Base-by-base conservation (phyloP, 2,329 filamentous ascomycete genomes). In the Scedosporium aurantiacum region DNA sequence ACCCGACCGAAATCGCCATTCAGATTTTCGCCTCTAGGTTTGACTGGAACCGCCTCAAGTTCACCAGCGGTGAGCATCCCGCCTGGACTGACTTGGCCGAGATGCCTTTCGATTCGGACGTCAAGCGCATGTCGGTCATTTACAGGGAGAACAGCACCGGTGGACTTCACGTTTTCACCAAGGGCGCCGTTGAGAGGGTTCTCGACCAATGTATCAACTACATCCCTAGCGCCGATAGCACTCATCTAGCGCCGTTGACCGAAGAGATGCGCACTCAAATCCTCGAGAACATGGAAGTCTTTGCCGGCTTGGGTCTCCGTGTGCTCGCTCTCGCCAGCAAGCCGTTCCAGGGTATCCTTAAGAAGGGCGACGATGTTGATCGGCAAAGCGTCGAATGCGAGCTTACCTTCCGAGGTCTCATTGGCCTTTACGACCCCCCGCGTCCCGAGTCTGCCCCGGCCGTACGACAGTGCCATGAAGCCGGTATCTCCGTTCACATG, bases 111-210 rank as follows among this genome's bases (percentile, higher is more conserved):
- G 86, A 89, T 67, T 88, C 85, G 0, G 83, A 85, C 63, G 81
- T 89, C 65, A 90, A 90, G 75, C 84, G 85, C 63, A 90, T 90
- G 87, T 88, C 85, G 0, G 85, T 88, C 50, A 80, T 89, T 61
- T 86, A 85, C 71, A 71, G 74, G 63, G 66, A 77, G 60, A 75
- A 72, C 64, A 70, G 75, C 45, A 67, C 65, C 3, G 66, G 57
- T 14, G 60, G 71, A 27, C 67, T 68, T 10, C 69, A 63, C 27
- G 72, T 70, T 0, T 83, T 82, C 67, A 83, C 81, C 63, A 85
- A 86, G 68, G 84, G 84, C 63, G 87, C 87, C 2, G 86, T 89
- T 3, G 86, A 89, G 70, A 78, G 85, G 43, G 80, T 90, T 14
- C 75, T 89, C 25, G 80, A 81, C 25, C 78, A 79, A 14, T 89